Base-by-base conservation (phyloP, 2,329 filamentous ascomycete genomes). In the Clonostachys solani region DNA sequence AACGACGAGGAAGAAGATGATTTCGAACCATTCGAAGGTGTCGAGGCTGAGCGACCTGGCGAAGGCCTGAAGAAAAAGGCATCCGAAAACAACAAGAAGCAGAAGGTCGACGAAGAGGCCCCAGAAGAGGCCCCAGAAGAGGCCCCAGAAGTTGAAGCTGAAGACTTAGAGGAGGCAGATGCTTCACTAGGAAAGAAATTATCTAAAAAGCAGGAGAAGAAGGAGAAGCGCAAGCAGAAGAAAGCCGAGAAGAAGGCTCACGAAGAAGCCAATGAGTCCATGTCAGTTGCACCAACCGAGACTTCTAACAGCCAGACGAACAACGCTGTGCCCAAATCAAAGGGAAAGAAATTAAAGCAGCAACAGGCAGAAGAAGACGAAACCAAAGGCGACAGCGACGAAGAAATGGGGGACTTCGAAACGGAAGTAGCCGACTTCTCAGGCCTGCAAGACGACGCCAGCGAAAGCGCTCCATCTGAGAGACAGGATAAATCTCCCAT, bases 21-120 rank as follows among this genome's bases (percentile, higher is more conserved):
- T 8, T 60, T 59, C 38, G 77, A 72, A 18, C 65, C 67, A 13
- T 67, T 80, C 6, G 68, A 75, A 0, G 81, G 79, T 12, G 71
- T 84, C 42, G 77, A 81, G 50, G 68, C 68, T 47, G 83, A 86
- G 63, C 71, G 74, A 54, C 86, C 86, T 3, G 73, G 77, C 40
- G 78, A 90, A 61, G 85, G 84, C 3, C 60, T 88, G 52, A 86
- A 72, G 60, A 71, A 69, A 46, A 65, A 67, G 48, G 56, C 48
- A 56, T 68, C 37, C 73, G 78, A 58, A 18, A n/a, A n/a, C 36
- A 79, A 78, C 56, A 80, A 84, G 59, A 86, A 84, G 65, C 72
- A 73, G 52, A 73, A 73, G 57, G 51, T 61, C 9, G 56, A 62
- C 34, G 50, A 57, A 3, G 54, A 59, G 16, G 52, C 57, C 57